Evolutionary conservation across 1,139 yeast species (phyloP).

Genomic region (Geotrichum bryndzae): DNA sequence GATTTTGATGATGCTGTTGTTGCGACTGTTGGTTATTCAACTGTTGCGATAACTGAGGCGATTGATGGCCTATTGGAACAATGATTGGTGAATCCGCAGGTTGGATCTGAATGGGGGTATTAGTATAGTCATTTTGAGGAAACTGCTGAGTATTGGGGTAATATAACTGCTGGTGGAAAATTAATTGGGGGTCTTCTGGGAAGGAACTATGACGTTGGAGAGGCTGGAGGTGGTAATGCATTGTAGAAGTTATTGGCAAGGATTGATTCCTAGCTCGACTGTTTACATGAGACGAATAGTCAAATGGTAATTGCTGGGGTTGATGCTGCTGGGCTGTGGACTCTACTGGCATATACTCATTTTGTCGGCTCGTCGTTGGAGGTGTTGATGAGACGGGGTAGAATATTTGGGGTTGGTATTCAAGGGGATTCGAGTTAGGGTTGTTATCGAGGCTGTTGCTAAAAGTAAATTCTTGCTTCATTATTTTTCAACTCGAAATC

Average conservation of each 20-base stretch:
- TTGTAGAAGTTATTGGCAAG: neutral
- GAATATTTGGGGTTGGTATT: neutral
- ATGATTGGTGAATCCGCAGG: neutral
- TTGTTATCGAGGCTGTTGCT: neutral
- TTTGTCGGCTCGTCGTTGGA: neutral
- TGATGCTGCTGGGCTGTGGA: neutral
- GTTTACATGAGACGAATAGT: neutral
- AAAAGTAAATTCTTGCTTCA: neutral
- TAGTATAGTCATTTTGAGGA: neutral
- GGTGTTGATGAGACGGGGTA: neutral
- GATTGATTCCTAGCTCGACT: neutral
- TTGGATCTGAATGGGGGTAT: neutral
- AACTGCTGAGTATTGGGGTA: neutral
- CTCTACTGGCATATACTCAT: neutral
- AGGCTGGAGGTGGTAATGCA: neutral
- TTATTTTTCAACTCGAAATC: neutral
- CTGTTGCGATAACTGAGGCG: neutral
- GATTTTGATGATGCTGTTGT: constrained; percentile 1
- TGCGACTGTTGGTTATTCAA: constrained; percentile 3
- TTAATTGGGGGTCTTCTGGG: neutral
- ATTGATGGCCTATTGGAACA: neutral
- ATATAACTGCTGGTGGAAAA: neutral
- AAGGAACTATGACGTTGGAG: neutral
- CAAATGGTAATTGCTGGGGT: neutral
- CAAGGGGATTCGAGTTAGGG: neutral